phyloP scores from a whole-genome alignment of 2,329 filamentous ascomycete genomes.

The Colletotrichum limetticola region DNA sequence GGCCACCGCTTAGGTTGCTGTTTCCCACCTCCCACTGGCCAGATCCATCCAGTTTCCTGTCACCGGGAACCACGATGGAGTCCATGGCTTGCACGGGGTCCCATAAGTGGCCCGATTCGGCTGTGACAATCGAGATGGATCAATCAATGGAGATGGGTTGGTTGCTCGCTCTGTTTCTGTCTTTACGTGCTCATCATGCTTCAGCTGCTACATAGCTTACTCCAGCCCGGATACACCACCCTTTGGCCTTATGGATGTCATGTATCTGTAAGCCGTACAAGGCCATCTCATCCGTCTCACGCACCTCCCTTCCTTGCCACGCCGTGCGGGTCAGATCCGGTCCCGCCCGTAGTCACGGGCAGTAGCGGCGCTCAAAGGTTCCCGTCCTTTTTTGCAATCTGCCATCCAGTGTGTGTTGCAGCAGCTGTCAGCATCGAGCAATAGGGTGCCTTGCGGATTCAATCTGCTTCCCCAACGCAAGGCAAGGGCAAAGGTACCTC shows the following conservation, averaged over 20 bases:
- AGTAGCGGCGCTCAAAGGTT: not conserved
- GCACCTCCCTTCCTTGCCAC: not conserved
- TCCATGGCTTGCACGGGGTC: not conserved
- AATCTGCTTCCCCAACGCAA: not conserved
- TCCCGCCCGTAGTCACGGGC: slow-evolving; percentile 5
- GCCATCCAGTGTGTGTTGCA: not conserved
- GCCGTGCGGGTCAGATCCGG: slow-evolving; percentile 14
- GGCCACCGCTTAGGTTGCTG: slow-evolving; percentile 31
- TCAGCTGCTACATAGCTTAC: too few species aligned
- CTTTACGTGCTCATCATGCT: too few species aligned
- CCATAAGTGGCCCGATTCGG: not conserved
- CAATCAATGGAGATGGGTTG: not conserved
- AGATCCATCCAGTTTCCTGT: slow-evolving; percentile 24
- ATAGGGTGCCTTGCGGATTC: not conserved
- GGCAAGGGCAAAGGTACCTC: not conserved
- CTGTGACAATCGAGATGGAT: not conserved
- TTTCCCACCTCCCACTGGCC: slow-evolving; percentile 20
- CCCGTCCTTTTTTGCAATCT: not conserved
- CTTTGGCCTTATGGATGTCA: too few species aligned
- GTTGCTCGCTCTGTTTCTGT: not conserved
- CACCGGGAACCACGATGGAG: slow-evolving; percentile 12
- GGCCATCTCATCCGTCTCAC: not conserved
- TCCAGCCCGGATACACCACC: too few species aligned
- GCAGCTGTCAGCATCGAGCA: not conserved
- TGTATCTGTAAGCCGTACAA: not conserved